These are phyloP conservation scores for Aspergillus bertholletiae DNA, from an alignment of 495 filamentous ascomycete genomes.

Conservation along the genomic window DNA sequence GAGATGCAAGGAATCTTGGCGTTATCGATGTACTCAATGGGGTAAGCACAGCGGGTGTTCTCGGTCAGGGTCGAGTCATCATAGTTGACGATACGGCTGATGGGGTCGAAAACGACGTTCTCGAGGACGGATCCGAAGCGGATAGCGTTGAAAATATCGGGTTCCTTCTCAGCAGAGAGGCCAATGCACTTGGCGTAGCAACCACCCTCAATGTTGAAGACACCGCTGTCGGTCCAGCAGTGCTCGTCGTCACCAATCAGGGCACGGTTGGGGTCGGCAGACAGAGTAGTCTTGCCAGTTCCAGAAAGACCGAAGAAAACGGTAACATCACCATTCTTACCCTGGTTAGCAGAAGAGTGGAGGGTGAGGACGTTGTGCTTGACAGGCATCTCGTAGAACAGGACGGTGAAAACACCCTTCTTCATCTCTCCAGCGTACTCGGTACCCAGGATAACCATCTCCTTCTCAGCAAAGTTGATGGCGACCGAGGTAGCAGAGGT, in stretches of 20 bases:
- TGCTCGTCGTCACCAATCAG: conserved; percentile 99
- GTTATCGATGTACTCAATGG: conserved; percentile 97
- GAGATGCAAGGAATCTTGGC: conserved; percentile 96
- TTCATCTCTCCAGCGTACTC: conserved; percentile 99
- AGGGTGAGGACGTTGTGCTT: conserved; percentile 99
- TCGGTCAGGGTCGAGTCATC: conserved; percentile 93
- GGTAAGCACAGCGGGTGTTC: conserved; percentile 98
- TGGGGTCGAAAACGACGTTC: conserved; percentile 96
- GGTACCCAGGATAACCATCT: conserved; percentile 98
- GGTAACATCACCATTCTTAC: conserved; percentile 83
- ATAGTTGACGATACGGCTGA: conserved; percentile 87
- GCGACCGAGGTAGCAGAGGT: conserved; percentile 87
- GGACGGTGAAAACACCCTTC: conserved; percentile 98
- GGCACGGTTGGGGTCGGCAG: conserved; percentile 92
- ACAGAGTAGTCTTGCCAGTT: conserved; percentile 97
- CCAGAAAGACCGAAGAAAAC: conserved; percentile 99
- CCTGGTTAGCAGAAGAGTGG: conserved; percentile 92
- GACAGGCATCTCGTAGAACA: conserved; percentile 99
- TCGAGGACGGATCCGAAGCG: conserved; percentile 95
- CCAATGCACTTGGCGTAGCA: conserved; percentile 99
- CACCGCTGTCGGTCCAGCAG: conserved; percentile 94
- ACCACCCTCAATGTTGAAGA: conserved; percentile 99
- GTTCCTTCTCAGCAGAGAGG: conserved; percentile 97
- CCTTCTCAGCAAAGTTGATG: conserved; percentile 85
- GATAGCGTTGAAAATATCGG: conserved; percentile 97